These are phyloP conservation scores for Saturnispora ahearnii DNA, from an alignment of 805 yeast species.

Conservation along the genomic window DNA sequence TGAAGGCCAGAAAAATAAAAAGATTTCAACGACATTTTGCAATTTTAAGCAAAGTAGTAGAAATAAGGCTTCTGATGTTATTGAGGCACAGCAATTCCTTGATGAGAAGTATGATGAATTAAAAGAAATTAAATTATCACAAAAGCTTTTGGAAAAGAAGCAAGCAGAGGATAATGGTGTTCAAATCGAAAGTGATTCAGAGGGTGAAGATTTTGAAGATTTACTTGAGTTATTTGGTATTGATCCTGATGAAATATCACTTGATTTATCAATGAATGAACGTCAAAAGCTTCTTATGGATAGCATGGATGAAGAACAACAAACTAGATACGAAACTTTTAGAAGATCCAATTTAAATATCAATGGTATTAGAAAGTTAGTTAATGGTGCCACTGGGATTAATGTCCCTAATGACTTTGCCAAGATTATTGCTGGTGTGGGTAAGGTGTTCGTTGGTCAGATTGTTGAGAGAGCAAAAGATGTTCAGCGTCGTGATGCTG, in stretches of 20 bases:
- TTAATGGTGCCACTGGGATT: constrained; percentile 71
- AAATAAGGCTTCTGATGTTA: constrained; percentile 19
- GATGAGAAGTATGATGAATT: constrained; percentile 18
- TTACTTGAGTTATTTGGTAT: constrained; percentile 24
- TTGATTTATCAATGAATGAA: constrained; percentile 43
- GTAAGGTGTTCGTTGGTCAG: constrained; percentile 86
- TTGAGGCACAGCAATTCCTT: constrained; percentile 19
- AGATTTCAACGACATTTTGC: not conserved
- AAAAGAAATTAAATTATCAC: constrained; percentile 17
- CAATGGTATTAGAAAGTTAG: constrained; percentile 70
- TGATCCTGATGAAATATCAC: constrained; percentile 24
- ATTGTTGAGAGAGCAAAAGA: constrained; percentile 73
- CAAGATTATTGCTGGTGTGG: constrained; percentile 73
- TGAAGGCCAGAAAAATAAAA: not conserved
- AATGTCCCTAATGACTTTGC: constrained; percentile 73
- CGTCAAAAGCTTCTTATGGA: constrained; percentile 55
- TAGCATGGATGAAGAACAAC: constrained; percentile 70
- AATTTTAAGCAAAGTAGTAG: not conserved
- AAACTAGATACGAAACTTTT: constrained; percentile 79
- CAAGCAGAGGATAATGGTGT: constrained; percentile 25
- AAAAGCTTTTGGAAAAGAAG: constrained; percentile 19
- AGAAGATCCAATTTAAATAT: constrained; percentile 69
- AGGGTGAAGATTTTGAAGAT: constrained; percentile 24
- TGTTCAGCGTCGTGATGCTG: constrained; percentile 49
- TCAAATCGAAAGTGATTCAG: constrained; percentile 19